phyloP scores from a whole-genome alignment of 441 rosid species.

The Pelargonium myrrhifolium region DNA sequence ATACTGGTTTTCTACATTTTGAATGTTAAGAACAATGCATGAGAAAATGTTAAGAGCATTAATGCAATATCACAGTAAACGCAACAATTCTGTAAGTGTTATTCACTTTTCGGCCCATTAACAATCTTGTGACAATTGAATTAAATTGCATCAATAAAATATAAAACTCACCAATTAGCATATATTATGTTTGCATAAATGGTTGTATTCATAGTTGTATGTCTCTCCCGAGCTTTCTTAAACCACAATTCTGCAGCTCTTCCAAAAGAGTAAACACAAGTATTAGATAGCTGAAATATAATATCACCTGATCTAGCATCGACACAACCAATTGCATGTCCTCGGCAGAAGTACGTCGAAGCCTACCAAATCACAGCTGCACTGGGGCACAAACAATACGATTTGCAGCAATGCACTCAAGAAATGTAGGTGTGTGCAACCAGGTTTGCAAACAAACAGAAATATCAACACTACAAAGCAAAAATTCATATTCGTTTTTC shows the following conservation, averaged over 20 bases:
- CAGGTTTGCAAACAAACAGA: too few relatives aligned
- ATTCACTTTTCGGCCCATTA: neutral
- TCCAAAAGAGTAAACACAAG: constrained; percentile 36
- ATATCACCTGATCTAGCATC: constrained; percentile 5
- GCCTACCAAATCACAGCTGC: neutral
- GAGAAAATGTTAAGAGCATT: too few relatives aligned
- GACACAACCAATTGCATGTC: constrained; percentile 5
- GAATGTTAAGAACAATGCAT: too few relatives aligned
- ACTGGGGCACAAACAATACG: too few relatives aligned
- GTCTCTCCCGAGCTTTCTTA: constrained; percentile 61
- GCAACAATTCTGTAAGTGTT: neutral
- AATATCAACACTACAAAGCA: too few relatives aligned
- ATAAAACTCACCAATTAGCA: constrained; percentile 82
- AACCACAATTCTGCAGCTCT: constrained; percentile 98
- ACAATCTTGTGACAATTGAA: neutral
- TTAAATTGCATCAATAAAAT: constrained; percentile 3
- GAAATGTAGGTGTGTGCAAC: too few relatives aligned
- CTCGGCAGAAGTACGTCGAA: neutral
- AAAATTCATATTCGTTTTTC: too few relatives aligned
- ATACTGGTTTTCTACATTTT: neutral
- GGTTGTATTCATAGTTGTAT: constrained; percentile 52
- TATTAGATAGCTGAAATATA: constrained; percentile 29
- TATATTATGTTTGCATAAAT: constrained; percentile 87
- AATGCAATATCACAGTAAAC: too few relatives aligned
- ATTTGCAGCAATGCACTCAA: too few relatives aligned